Evolutionary conservation across 768 basidiomycete species (phyloP).

Genomic region (Peribolospora baueri): DNA sequence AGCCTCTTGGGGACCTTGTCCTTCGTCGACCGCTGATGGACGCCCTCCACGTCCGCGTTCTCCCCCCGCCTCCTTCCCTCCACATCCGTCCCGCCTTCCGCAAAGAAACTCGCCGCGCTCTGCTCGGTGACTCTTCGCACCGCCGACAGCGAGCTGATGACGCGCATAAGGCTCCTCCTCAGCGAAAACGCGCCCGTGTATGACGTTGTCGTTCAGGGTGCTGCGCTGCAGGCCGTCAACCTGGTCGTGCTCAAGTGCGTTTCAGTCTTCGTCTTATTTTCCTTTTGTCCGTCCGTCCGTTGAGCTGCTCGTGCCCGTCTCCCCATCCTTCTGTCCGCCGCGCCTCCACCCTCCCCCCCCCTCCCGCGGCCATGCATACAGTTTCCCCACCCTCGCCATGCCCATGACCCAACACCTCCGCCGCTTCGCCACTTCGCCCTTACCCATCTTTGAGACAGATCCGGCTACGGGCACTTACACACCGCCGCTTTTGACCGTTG

Average conservation of each 20-base stretch:
- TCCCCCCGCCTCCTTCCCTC: neutral
- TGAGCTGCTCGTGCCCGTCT: too few species aligned
- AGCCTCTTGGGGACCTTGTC: too few species aligned
- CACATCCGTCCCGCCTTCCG: neutral
- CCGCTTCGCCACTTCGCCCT: conserved; percentile 63
- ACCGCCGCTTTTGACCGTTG: conserved; percentile 53
- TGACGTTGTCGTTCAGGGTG: conserved; percentile 66
- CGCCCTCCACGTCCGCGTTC: neutral
- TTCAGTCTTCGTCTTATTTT: neutral
- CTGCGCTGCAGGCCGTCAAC: conserved; percentile 62
- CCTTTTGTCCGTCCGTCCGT: neutral
- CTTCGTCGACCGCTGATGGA: neutral
- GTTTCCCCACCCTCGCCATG: conserved; percentile 56
- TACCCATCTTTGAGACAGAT: conserved; percentile 68
- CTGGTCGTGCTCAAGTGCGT: conserved; percentile 59
- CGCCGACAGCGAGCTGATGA: conserved; percentile 26
- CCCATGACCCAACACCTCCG: conserved; percentile 54
- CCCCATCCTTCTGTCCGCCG: too few species aligned
- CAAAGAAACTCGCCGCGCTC: neutral
- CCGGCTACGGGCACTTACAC: conserved; percentile 43
- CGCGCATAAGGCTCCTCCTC: conserved; percentile 44
- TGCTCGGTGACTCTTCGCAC: neutral
- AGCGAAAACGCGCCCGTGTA: conserved; percentile 58
- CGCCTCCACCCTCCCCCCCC: neutral
- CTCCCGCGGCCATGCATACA: conserved; percentile 15